Conservation (phyloP, 345 rosid species). For the Gossypium anomalum region DNA sequence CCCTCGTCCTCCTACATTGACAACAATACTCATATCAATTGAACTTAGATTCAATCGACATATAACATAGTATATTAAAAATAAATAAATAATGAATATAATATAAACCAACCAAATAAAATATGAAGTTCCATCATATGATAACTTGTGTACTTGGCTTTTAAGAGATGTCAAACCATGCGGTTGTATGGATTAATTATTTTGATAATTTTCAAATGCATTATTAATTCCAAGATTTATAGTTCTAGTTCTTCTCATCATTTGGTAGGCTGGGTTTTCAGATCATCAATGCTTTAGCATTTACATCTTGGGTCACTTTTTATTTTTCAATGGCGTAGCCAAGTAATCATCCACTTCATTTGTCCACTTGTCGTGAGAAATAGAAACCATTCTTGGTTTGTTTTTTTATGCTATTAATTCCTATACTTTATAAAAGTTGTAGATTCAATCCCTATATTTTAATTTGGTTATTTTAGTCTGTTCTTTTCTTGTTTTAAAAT, state of each 20-base stretch:
- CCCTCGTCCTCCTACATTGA: too few relatives aligned
- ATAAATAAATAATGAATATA: background rate
- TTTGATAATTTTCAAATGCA: background rate
- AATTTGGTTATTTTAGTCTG: too few relatives aligned
- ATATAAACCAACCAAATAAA: background rate
- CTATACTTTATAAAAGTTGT: too few relatives aligned
- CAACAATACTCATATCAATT: too few relatives aligned
- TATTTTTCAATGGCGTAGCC: background rate
- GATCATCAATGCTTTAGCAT: background rate
- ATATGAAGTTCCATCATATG: background rate
- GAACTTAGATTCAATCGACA: too few relatives aligned
- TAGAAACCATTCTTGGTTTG: background rate
- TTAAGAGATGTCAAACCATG: background rate
- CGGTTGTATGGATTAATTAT: background rate
- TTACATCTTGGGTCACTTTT: background rate
- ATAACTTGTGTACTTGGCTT: background rate
- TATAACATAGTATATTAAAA: background rate
- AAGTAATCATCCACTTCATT: slow-evolving; percentile 4
- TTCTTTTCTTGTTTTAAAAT: too few relatives aligned
- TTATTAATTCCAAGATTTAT: background rate
- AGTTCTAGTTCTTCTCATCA: background rate
- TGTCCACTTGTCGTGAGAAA: background rate
- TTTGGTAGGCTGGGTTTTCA: slow-evolving; percentile 10
- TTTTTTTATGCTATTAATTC: too few relatives aligned
- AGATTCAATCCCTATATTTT: too few relatives aligned